These are phyloP conservation scores for Rhytidiadelphus loreus DNA, from an alignment of 225 moss, liverwort and hornwort species.

Conservation along the genomic window DNA sequence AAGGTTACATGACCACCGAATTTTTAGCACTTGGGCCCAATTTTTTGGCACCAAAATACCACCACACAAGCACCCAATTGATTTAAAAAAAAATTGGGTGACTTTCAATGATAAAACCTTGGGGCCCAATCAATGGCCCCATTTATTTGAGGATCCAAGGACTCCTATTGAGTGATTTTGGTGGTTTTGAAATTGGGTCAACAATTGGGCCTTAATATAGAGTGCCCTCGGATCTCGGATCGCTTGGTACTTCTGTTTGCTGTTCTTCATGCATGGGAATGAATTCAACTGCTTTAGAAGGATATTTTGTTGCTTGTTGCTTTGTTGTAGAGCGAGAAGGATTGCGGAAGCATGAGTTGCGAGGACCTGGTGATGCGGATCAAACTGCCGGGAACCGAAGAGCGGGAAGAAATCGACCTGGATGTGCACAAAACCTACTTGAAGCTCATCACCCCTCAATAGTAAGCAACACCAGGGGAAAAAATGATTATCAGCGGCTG, in stretches of 20 bases:
- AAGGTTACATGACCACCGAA: not conserved
- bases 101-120: not conserved
- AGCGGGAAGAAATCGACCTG: constrained; percentile 26
- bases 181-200: not conserved
- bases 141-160: not conserved
- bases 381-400: constrained; percentile 35
- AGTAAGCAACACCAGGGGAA: constrained; percentile 6
- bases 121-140: rapidly evolving
- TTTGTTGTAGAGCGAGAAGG: constrained; percentile 40
- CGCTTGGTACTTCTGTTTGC: not conserved
- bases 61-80: not conserved
- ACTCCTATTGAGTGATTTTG: not conserved
- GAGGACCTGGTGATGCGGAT: constrained; percentile 52
- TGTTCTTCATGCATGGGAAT: too few species aligned
- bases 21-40: not conserved
- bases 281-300: not conserved
- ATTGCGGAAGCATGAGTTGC: constrained; percentile 43
- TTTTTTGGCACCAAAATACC: rapidly evolving
- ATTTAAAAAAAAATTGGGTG: not conserved
- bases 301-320: not conserved
- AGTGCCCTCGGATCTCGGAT: not conserved
- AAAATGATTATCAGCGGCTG: not conserved
- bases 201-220: not conserved
- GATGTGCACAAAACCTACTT: constrained; percentile 48
- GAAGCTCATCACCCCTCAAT: constrained; percentile 31